A percentile compares a stretch with the other conserved stretches of the same genome.
Conservation (phyloP, 2,329 filamentous ascomycete species). For the Talaromyces islandicus region DNA sequence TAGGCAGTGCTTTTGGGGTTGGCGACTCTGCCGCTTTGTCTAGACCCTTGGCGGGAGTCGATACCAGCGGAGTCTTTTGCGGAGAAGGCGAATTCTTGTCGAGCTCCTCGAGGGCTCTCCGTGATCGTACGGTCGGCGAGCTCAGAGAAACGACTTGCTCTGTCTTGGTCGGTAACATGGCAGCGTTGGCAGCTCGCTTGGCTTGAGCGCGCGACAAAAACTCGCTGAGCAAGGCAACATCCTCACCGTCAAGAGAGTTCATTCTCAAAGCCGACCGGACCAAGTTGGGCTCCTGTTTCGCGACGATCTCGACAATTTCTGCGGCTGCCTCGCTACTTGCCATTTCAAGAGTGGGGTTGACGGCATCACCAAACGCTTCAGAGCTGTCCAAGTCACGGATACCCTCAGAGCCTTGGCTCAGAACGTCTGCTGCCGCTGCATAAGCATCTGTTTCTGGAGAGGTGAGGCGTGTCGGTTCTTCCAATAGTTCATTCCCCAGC, state of each 20-base stretch:
- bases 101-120: constrained; percentile 29
- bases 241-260: constrained; percentile 32
- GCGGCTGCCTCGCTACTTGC: constrained; percentile 11
- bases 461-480: not conserved
- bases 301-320: constrained; percentile 20
- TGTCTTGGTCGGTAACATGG: constrained; percentile 1
- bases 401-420: constrained; percentile 1
- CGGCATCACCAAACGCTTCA: not conserved
- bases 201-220: constrained; percentile 37
- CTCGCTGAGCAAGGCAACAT: constrained; percentile 33
- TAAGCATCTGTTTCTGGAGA: not conserved
- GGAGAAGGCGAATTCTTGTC: constrained; percentile 36
- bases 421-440: not conserved
- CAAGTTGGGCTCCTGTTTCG: constrained; percentile 25
- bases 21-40: constrained; percentile 18
- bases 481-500: constrained; percentile 4
- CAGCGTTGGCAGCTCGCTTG: constrained; percentile 29
- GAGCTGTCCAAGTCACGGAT: not conserved
- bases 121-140: constrained; percentile 24
- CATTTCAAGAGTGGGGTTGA: not conserved
- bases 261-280: constrained; percentile 31
- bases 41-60: not conserved
- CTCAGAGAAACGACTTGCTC: constrained; percentile 15
- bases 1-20: constrained; percentile 12
- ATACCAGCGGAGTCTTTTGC: constrained; percentile 18